phyloP scores from a whole-genome alignment of 2,329 filamentous ascomycete genomes.

The Nectriaceae sp. region DNA sequence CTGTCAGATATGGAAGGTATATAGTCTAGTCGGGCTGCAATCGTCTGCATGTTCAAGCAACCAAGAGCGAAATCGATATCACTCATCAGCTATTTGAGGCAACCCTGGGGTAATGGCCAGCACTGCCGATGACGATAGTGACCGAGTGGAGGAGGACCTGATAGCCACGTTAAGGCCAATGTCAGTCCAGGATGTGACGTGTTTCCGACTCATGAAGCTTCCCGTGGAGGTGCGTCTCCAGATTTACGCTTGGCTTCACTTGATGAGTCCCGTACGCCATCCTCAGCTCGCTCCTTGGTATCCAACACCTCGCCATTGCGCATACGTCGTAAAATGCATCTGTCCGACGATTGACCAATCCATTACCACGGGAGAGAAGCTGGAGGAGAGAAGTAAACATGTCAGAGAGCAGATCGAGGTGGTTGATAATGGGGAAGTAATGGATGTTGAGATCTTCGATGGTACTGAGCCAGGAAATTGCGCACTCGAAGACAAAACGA shows the following conservation, averaged over 20 bases:
- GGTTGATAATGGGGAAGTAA: not conserved
- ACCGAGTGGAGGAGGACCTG: no score
- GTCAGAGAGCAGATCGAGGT: not conserved
- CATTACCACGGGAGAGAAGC: not conserved
- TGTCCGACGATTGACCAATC: not conserved
- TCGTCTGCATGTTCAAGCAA: no score
- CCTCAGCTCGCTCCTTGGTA: conserved; percentile 43
- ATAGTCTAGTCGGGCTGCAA: no score
- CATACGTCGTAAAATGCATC: conserved; percentile 33
- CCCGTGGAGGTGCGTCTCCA: conserved; percentile 48
- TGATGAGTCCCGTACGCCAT: conserved; percentile 39
- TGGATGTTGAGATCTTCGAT: not conserved
- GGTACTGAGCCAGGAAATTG: no score
- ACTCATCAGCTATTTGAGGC: no score
- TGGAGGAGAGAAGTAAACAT: not conserved
- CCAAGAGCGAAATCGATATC: no score
- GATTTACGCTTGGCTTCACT: conserved; percentile 47
- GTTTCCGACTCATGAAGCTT: conserved; percentile 31
- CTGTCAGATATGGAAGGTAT: no score
- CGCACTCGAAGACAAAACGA: not conserved
- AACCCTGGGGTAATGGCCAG: no score
- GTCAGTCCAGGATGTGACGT: no score
- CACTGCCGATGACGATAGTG: no score
- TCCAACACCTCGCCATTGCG: conserved; percentile 34
- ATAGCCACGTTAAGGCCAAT: no score